Evolutionary conservation across 176 grass and related monocot genomes (phyloP).

Genomic region (Canna indica): DNA sequence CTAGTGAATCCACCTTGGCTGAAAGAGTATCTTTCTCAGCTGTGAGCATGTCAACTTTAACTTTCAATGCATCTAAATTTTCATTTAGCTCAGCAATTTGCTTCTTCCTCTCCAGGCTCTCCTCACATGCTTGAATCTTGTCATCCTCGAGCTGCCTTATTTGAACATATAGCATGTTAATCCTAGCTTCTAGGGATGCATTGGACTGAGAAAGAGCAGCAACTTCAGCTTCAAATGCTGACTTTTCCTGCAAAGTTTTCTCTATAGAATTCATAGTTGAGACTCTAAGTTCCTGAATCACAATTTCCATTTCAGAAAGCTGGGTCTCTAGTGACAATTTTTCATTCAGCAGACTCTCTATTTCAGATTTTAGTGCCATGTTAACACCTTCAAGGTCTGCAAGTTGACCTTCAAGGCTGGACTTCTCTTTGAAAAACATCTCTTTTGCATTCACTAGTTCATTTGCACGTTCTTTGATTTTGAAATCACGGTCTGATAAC

Average conservation of each 20-base stretch:
- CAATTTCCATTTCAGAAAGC: conserved; percentile 42
- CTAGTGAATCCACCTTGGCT: conserved; percentile 22
- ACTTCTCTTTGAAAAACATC: conserved; percentile 48
- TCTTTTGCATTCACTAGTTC: conserved; percentile 36
- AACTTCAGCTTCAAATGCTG: conserved; percentile 38
- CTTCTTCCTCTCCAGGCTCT: conserved; percentile 34
- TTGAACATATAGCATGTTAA: conserved; percentile 27
- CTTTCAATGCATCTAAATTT: conserved; percentile 23
- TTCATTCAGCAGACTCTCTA: conserved; percentile 33
- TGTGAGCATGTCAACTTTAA: conserved; percentile 27
- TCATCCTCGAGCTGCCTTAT: conserved; percentile 29
- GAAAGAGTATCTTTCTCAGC: conserved; percentile 40
- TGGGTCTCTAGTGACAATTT: conserved; percentile 37
- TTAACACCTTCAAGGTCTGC: conserved; percentile 31
- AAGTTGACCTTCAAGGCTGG: conserved; percentile 40
- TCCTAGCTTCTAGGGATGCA: conserved; percentile 27
- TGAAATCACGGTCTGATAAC: conserved; percentile 34
- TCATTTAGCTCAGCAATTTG: conserved; percentile 40
- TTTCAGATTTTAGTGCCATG: conserved; percentile 36
- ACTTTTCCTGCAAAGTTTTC: conserved; percentile 46
- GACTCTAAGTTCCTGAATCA: conserved; percentile 37
- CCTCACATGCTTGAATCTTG: conserved; percentile 27
- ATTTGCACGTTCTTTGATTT: conserved; percentile 42
- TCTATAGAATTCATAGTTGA: conserved; percentile 32
- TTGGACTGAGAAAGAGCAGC: conserved; percentile 39